Evolutionary conservation across 345 rosid genomes (phyloP).

Genomic region (Cochlearia excelsa): DNA sequence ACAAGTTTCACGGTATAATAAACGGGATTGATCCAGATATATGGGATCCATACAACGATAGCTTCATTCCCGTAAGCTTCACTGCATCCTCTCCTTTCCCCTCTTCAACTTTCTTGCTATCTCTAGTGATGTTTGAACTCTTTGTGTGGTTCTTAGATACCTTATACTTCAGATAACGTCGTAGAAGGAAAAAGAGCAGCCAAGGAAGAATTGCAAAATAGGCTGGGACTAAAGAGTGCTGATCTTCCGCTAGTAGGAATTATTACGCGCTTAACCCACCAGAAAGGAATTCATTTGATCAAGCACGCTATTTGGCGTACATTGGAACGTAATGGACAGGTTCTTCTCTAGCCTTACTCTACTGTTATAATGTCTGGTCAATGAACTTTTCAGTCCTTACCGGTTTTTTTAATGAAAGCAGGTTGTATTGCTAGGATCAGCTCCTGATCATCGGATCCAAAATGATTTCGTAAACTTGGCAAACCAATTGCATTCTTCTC

Average conservation of each 20-base stretch:
- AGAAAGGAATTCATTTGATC: slow-evolving; percentile 94
- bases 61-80: slow-evolving; percentile 68
- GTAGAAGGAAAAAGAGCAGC: slow-evolving; percentile 90
- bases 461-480: slow-evolving; percentile 84
- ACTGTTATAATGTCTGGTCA: background rate
- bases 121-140: slow-evolving; percentile 17
- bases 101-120: background rate
- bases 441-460: slow-evolving; percentile 94
- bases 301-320: slow-evolving; percentile 81
- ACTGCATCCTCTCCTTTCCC: background rate
- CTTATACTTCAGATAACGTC: slow-evolving; percentile 75
- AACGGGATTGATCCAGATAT: slow-evolving; percentile 94
- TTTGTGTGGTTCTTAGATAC: slow-evolving; percentile 43
- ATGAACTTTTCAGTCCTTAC: slow-evolving; percentile 16
- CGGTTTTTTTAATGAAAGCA: slow-evolving; percentile 34
- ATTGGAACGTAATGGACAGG: slow-evolving; percentile 88
- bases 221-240: slow-evolving; percentile 54
- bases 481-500: slow-evolving; percentile 66
- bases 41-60: slow-evolving; percentile 93
- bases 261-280: slow-evolving; percentile 85
- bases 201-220: slow-evolving; percentile 75
- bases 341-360: slow-evolving; percentile 24
- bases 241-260: slow-evolving; percentile 81
- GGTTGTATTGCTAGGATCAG: slow-evolving; percentile 93
- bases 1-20: slow-evolving; percentile 83